Percentiles rank a stretch among this genome's conserved stretches.
Evolutionary conservation across 805 yeast species (phyloP).

Genomic region (Saccharomycopsis oosterbeekiorum): DNA sequence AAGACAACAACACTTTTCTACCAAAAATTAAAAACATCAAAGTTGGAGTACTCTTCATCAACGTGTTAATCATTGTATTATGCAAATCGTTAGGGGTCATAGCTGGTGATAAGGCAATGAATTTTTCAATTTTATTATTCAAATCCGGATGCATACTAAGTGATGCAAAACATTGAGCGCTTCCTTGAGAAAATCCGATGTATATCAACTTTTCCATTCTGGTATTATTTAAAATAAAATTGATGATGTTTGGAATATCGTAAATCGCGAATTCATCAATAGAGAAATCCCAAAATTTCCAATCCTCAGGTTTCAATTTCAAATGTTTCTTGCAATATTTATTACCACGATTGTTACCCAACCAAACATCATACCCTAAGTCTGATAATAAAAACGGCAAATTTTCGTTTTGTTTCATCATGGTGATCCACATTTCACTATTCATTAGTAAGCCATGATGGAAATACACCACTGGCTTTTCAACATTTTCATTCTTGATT

Average conservation of each 20-base stretch:
- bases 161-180: slow-evolving; percentile 87
- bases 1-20: slow-evolving; percentile 58
- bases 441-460: slow-evolving; percentile 81
- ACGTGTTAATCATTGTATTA: slow-evolving; percentile 63
- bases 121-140: slow-evolving; percentile 35
- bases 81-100: slow-evolving; percentile 83
- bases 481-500: slow-evolving; percentile 34
- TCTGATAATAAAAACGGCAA: slow-evolving; percentile 73
- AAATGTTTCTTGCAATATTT: slow-evolving; percentile 81
- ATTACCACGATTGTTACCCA: slow-evolving; percentile 89
- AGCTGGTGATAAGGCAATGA: slow-evolving; percentile 88
- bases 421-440: slow-evolving; percentile 65
- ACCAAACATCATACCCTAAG: slow-evolving; percentile 87
- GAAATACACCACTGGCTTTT: slow-evolving; percentile 64
- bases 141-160: slow-evolving; percentile 49
- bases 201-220: slow-evolving; percentile 39
- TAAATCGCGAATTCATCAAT: slow-evolving; percentile 85
- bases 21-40: slow-evolving; percentile 68
- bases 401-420: slow-evolving; percentile 31
- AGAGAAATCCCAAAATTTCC: slow-evolving; percentile 78
- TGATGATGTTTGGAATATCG: slow-evolving; percentile 79
- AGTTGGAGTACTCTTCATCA: slow-evolving; percentile 69
- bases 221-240: slow-evolving; percentile 54
- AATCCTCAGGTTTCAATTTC: slow-evolving; percentile 30
- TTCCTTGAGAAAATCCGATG: slow-evolving; percentile 89